phyloP scores from a whole-genome alignment of 2,329 filamentous ascomycete genomes.

The Aspergillus niger region DNA sequence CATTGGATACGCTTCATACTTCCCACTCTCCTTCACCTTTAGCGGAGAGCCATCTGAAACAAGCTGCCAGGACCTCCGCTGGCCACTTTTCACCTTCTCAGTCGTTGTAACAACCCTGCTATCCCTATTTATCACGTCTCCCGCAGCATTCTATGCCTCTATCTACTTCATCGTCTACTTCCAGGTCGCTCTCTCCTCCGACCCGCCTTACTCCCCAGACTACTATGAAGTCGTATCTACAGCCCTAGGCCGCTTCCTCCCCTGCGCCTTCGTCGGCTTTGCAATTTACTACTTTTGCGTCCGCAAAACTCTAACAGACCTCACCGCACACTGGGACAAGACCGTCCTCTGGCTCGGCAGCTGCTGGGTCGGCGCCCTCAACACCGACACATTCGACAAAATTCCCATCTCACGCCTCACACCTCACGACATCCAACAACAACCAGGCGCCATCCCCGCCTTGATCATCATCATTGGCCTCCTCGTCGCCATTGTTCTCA shows the following conservation, averaged over 20 bases:
- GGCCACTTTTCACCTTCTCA: slow-evolving; percentile 59
- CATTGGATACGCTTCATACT: slow-evolving; percentile 57
- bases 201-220: slow-evolving; percentile 57
- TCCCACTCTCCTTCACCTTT: slow-evolving; percentile 61
- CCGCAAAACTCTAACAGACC: slow-evolving; percentile 49
- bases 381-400: slow-evolving; percentile 65
- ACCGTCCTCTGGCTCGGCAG: slow-evolving; percentile 62
- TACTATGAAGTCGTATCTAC: slow-evolving; percentile 58
- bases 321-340: slow-evolving; percentile 62
- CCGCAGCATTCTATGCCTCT: slow-evolving; percentile 58
- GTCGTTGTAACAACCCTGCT: slow-evolving; percentile 57
- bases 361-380: slow-evolving; percentile 62
- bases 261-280: slow-evolving; percentile 60
- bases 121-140: slow-evolving; percentile 59
- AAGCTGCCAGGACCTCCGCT: slow-evolving; percentile 58
- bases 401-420: slow-evolving; percentile 65
- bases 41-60: slow-evolving; percentile 34
- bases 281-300: slow-evolving; percentile 60
- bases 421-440: slow-evolving; percentile 61
- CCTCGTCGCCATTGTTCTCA: slow-evolving; percentile 55
- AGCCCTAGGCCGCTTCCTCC: slow-evolving; percentile 59
- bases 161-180: slow-evolving; percentile 60
- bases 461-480: slow-evolving; percentile 56
- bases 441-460: slow-evolving; percentile 61
- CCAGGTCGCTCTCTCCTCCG: slow-evolving; percentile 62